Percentiles rank a stretch among this genome's conserved stretches.
These are phyloP conservation scores for Microsporum canis DNA, from an alignment of 2,329 filamentous ascomycete genomes.

Conservation along the genomic window DNA sequence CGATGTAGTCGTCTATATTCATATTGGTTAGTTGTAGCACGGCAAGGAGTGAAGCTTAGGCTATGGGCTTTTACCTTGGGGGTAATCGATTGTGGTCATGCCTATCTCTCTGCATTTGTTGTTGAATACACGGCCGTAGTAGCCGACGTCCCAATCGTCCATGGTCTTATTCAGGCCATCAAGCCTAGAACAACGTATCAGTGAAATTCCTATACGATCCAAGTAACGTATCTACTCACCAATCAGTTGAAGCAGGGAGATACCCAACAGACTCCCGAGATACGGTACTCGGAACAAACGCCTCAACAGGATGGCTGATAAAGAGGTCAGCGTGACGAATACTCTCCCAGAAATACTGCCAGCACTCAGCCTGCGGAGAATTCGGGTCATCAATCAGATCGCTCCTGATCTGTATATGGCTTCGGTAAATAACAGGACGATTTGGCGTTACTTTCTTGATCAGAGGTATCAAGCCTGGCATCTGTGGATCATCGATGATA, in stretches of 20 bases:
- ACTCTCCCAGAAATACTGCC: constrained; percentile 62
- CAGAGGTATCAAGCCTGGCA: constrained; percentile 65
- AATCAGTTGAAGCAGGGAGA: constrained; percentile 71
- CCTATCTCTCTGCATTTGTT: constrained; percentile 48
- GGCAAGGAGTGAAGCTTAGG: constrained; percentile 31
- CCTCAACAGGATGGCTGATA: constrained; percentile 67
- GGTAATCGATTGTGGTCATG: constrained; percentile 30
- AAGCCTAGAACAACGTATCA: constrained; percentile 37
- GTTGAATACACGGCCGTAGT: constrained; percentile 66
- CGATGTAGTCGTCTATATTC: constrained; percentile 54
- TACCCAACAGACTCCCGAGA: constrained; percentile 57
- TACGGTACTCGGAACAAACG: constrained; percentile 61
- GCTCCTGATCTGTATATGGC: constrained; percentile 70
- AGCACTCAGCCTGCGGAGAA: constrained; percentile 60
- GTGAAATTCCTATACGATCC: neutral
- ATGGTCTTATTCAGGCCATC: constrained; percentile 71
- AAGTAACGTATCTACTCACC: constrained; percentile 34
- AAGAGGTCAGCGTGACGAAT: constrained; percentile 65
- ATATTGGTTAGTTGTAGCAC: constrained; percentile 12
- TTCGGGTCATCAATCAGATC: constrained; percentile 55
- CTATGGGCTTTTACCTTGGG: constrained; percentile 20
- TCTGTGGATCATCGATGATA: constrained; percentile 73
- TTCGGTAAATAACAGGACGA: constrained; percentile 69
- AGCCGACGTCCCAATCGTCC: constrained; percentile 56
- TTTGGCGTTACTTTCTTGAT: constrained; percentile 59